Evolutionary conservation across 2,329 filamentous ascomycete genomes (phyloP), one percentile per base, ranked within the genome.

Genomic region (Juglanconis juglandina): DNA sequence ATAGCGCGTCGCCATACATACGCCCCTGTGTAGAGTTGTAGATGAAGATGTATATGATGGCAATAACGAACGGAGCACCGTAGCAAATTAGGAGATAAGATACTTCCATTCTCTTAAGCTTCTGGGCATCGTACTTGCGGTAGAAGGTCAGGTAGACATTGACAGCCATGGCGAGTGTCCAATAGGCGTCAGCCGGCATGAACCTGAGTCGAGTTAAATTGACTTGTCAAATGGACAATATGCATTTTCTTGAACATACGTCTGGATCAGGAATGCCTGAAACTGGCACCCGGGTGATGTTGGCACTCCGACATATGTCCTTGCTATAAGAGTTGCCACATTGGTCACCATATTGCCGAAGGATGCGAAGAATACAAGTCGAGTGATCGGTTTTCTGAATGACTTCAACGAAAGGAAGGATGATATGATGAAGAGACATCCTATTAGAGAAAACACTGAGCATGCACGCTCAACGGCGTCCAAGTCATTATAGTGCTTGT

Each of bases 91-190:
- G 37, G 1, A 91, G 70, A 65, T 95, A 95, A 60, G 82, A 86
- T 53, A 87, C 82, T 69, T 95, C 91, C 69, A 94, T 81, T 48
- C 74, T 79, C 11, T 85, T 85, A 13, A 95, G 77, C 56, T 83
- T 81, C 3, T 79, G 73, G 1, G 87, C 84, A 61, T 89, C 85
- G 66, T 87, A 93, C 64, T 89, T 89, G 67, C 79, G 81, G 72
- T 92, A 92, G 69, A 95, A 92, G 0, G 90, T 92, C 14, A 94
- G 75, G 71, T 91, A 91, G 55, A 95, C 91, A 70, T 95, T 96
- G 66, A 87, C 80, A 1, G 91, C 90, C 91, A 96, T 95, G 57
- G 88, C 86, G 60, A 93, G 79, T 1, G 88, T 89, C 90, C 88
- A 93, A 49, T 89, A 79, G 1, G 88, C 86, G 75, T 92, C 89